Conservation (phyloP, 225 moss, liverwort and hornwort genomes). For the Sphagnum tenellum region DNA sequence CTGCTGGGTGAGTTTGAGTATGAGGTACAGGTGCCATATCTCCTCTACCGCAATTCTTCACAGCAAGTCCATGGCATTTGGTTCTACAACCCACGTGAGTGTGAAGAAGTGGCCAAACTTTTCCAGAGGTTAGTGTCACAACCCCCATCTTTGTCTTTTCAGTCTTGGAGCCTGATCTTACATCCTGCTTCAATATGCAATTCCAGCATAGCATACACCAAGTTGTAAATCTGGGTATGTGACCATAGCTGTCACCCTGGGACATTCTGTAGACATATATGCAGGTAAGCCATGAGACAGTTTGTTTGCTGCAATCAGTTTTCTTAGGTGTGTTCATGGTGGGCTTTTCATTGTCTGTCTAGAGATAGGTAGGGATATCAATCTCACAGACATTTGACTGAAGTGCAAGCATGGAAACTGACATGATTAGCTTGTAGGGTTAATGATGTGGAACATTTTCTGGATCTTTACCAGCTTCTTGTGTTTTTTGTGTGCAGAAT, state of each 20-base stretch:
- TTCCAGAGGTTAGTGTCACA: constrained; percentile 56
- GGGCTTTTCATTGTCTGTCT: no score
- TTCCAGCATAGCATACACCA: no score
- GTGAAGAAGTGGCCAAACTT: constrained; percentile 90
- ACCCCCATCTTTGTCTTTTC: background rate
- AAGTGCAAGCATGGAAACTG: background rate
- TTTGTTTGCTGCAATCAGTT: background rate
- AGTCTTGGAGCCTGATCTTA: no score
- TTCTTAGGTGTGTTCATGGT: background rate
- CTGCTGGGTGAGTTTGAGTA: constrained; percentile 93
- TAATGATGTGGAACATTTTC: no score
- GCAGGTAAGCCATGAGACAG: no score
- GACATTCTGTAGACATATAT: no score
- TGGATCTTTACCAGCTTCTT: constrained; percentile 3
- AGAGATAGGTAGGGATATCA: no score
- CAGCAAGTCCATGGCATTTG: constrained; percentile 98
- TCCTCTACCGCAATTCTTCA: constrained; percentile 85
- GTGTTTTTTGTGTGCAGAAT: constrained; percentile 40
- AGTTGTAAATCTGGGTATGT: no score
- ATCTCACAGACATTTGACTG: no score
- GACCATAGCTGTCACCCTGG: no score
- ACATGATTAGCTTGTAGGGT: background rate
- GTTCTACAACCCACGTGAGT: constrained; percentile 91
- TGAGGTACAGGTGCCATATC: constrained; percentile 94
- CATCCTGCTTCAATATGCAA: no score